These are phyloP conservation scores for Boletus rufocinnamomeus DNA, from an alignment of 768 basidiomycete species.

Conservation along the genomic window DNA sequence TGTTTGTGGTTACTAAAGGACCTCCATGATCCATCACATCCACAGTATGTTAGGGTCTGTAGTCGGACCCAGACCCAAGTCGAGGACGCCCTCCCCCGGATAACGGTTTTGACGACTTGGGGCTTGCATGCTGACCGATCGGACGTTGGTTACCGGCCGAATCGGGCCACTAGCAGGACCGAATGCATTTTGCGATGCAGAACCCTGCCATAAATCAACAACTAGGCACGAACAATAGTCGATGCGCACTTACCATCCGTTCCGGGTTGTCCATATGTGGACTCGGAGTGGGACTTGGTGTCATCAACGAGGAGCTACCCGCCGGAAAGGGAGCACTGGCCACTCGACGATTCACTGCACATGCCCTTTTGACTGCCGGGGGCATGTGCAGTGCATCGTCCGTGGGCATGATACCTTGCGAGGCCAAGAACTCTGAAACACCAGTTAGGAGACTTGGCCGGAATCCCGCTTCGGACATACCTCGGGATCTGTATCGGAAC, in stretches of 20 bases:
- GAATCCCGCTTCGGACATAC: constrained; percentile 33
- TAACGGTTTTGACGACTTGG: background rate
- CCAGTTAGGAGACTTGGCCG: background rate
- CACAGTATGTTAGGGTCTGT: background rate
- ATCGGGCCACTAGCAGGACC: background rate
- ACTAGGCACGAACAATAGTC: background rate
- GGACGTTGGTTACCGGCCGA: background rate
- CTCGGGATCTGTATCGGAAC: constrained; percentile 62
- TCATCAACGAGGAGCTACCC: background rate
- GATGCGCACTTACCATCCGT: constrained; percentile 5
- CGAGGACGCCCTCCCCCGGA: constrained; percentile 22
- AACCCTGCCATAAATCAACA: background rate
- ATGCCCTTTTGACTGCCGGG: constrained; percentile 8
- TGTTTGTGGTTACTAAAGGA: no score
- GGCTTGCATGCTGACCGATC: constrained; percentile 15
- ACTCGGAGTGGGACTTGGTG: constrained; percentile 13
- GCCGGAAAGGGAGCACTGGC: constrained; percentile 15
- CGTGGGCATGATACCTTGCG: constrained; percentile 51
- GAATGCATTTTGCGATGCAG: background rate
- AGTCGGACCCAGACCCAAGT: background rate
- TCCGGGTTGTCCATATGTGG: constrained; percentile 4
- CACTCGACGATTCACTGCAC: constrained; percentile 38
- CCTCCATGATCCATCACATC: background rate
- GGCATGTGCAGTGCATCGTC: constrained; percentile 26
- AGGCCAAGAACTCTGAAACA: constrained; percentile 47